Percentiles rank a stretch among this genome's conserved stretches.
Evolutionary conservation across 805 yeast genomes (phyloP).

Genomic region (Yarrowia alimentaria): DNA sequence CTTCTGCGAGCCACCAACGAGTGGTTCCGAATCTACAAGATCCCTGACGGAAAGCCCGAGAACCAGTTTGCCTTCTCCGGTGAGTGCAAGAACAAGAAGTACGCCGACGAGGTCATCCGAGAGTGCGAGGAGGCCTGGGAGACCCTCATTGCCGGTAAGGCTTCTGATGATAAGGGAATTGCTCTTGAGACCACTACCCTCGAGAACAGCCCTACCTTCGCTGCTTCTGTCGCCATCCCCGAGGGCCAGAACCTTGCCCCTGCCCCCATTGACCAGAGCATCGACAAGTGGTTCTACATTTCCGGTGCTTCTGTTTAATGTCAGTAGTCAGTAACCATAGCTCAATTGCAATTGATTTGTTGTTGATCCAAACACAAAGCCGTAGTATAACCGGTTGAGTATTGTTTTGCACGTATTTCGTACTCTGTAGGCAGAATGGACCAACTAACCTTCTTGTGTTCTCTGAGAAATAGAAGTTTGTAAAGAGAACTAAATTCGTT

Average conservation of each 20-base stretch:
- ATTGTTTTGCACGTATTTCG: too few species aligned
- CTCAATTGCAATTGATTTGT: too few species aligned
- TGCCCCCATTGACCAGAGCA: constrained; percentile 93
- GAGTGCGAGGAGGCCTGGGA: constrained; percentile 88
- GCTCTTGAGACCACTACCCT: constrained; percentile 75
- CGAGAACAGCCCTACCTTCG: constrained; percentile 52
- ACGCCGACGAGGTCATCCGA: constrained; percentile 78
- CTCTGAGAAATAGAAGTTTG: too few species aligned
- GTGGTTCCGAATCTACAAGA: constrained; percentile 98
- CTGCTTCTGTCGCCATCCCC: constrained; percentile 58
- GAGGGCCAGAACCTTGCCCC: constrained; percentile 69
- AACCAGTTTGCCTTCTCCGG: constrained; percentile 97
- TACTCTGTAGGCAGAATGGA: too few species aligned
- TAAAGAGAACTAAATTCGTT: too few species aligned
- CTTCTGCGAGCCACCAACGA: constrained; percentile 89
- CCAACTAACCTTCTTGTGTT: too few species aligned
- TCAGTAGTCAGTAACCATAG: not conserved
- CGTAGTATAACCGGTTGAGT: too few species aligned
- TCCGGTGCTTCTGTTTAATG: constrained; percentile 45
- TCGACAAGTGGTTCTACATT: constrained; percentile 98
- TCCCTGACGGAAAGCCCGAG: constrained; percentile 97
- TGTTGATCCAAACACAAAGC: too few species aligned
- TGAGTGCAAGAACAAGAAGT: constrained; percentile 79
- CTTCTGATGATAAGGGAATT: constrained; percentile 61
- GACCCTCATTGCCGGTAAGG: constrained; percentile 62